Conservation (phyloP, 2,329 filamentous ascomycete genomes). For the Magnaporthiopsis incrustans region DNA sequence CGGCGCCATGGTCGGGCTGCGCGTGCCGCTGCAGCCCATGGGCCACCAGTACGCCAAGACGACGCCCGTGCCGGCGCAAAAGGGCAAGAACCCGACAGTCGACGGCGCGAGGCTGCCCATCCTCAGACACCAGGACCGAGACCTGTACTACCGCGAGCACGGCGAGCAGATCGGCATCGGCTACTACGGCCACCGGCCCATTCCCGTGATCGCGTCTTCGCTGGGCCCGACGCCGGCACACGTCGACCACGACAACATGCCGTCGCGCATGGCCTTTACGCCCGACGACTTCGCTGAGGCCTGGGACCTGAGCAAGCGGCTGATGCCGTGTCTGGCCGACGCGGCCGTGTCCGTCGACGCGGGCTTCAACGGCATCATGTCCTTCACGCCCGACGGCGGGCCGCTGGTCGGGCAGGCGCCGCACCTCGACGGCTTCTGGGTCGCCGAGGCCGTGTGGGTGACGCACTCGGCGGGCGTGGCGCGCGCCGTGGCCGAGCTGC, state of each 20-base stretch:
- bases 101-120: constrained; percentile 50
- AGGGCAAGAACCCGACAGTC: constrained; percentile 5
- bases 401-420: constrained; percentile 51
- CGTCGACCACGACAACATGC: constrained; percentile 53
- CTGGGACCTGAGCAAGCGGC: constrained; percentile 46
- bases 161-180: constrained; percentile 56
- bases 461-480: constrained; percentile 58
- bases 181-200: constrained; percentile 55
- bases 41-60: constrained; percentile 60
- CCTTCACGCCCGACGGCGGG: constrained; percentile 57
- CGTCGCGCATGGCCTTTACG: constrained; percentile 53
- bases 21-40: constrained; percentile 51
- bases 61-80: constrained; percentile 33
- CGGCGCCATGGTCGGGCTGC: constrained; percentile 50
- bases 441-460: constrained; percentile 60
- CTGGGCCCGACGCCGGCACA: constrained; percentile 44
- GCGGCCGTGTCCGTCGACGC: constrained; percentile 45
- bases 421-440: constrained; percentile 51
- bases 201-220: constrained; percentile 48
- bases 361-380: constrained; percentile 60
- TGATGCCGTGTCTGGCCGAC: constrained; percentile 44
- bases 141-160: constrained; percentile 58
- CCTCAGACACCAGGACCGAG: constrained; percentile 53
- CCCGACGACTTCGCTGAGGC: constrained; percentile 51
- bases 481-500: constrained; percentile 48